phyloP scores from a whole-genome alignment of 371 early-diverging fungal genomes.

The Entomophthora muscae region DNA sequence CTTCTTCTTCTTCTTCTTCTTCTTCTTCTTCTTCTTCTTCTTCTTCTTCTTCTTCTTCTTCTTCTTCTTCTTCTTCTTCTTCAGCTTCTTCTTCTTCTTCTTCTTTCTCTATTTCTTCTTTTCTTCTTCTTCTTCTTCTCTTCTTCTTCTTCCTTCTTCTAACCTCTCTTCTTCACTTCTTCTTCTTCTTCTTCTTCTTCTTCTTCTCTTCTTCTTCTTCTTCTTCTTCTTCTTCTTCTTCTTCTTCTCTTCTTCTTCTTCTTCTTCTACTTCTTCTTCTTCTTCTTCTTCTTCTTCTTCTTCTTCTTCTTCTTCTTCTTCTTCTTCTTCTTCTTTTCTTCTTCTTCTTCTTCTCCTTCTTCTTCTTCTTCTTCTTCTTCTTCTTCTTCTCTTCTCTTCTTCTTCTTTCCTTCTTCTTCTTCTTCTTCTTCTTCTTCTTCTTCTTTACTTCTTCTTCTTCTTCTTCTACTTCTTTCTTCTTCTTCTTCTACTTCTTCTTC shows the following conservation, averaged over 20 bases:
- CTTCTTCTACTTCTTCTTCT: background rate
- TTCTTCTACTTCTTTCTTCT: background rate
- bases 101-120: background rate
- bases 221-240: too few relatives aligned
- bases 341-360: background rate
- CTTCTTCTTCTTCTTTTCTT: constrained; percentile 8
- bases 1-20: constrained; percentile 11
- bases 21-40: constrained; percentile 9
- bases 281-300: background rate
- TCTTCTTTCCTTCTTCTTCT: background rate
- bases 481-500: too few relatives aligned
- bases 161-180: background rate
- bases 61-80: background rate
- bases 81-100: background rate
- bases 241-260: too few relatives aligned
- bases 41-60: constrained; percentile 3
- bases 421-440: background rate
- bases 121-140: background rate
- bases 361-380: background rate
- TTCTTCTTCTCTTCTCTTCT: background rate
- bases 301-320: constrained; percentile 3
- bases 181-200: background rate
- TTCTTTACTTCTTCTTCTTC: background rate
- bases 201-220: too few relatives aligned
- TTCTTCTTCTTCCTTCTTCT: background rate